phyloP scores from a whole-genome alignment of 768 basidiomycete genomes.

The Termitomyces sp. region DNA sequence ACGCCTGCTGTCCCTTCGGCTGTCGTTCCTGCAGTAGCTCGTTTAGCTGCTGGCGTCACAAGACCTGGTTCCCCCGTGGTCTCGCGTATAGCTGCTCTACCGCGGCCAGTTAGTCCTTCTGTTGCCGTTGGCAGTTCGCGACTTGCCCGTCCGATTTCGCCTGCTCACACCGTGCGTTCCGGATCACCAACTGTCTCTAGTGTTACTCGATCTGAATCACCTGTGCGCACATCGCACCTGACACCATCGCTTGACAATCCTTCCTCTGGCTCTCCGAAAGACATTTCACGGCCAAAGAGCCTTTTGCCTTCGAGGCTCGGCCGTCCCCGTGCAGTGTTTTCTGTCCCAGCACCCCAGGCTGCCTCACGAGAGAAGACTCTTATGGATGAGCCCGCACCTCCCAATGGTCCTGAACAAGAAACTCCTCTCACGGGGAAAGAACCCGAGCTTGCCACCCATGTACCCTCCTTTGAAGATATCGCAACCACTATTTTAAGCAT shows the following conservation, averaged over 20 bases:
- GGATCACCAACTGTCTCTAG: conserved; percentile 38
- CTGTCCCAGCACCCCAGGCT: conserved; percentile 19
- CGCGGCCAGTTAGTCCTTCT: conserved; percentile 28
- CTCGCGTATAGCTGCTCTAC: conserved; percentile 14
- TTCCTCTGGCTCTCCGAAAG: conserved; percentile 39
- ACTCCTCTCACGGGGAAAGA: not conserved
- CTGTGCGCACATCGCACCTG: conserved; percentile 31
- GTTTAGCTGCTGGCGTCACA: conserved; percentile 42
- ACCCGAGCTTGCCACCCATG: conserved; percentile 26
- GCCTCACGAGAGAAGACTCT: conserved; percentile 26
- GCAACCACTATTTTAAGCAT: conserved; percentile 85
- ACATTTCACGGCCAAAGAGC: conserved; percentile 56
- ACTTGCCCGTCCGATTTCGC: conserved; percentile 46
- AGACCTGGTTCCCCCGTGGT: conserved; percentile 38
- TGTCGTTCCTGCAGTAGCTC: conserved; percentile 41
- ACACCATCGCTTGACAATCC: conserved; percentile 18
- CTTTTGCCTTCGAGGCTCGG: conserved; percentile 74
- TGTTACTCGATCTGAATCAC: conserved; percentile 38
- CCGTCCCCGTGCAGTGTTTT: conserved; percentile 53
- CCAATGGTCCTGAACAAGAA: conserved; percentile 3
- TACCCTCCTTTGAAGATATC: conserved; percentile 53
- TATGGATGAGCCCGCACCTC: conserved; percentile 2
- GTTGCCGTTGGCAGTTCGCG: conserved; percentile 24
- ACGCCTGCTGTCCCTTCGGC: conserved; percentile 18
- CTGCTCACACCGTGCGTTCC: conserved; percentile 35